Evolutionary conservation across 2,329 filamentous ascomycete genomes (phyloP), one percentile per base, ranked within the genome.

Genomic region (Fusarium sp.): DNA sequence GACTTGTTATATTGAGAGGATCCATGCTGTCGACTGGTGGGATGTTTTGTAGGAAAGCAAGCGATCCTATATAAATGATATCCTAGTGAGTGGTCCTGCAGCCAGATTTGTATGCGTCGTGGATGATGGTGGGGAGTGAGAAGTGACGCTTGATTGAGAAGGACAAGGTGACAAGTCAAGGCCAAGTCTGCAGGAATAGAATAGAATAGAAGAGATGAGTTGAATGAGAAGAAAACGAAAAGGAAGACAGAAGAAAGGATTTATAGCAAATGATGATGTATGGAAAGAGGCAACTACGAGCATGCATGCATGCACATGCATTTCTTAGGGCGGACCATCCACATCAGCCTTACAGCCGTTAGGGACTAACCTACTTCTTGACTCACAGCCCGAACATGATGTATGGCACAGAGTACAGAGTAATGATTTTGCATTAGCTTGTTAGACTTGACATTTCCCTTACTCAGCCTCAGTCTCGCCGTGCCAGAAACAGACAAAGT

Each of bases 11-110:
- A 61, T 74, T 74, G 49, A 65, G 42, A 30, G 62, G 44, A 51
- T 76, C 74, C 75, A 77, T 77, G 45, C 16, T 67, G 52, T 37
- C 41, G 9, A 42, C 53, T 42, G 45, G n/a, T n/a, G 67, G 55
- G 20, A 42, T 38, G 38, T 33, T 42, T 28, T 65, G 67, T 1
- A 47, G 49, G 12, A 64, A 54, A 8, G 61, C 15, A 12, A 65
- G 51, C 18, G 58, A 34, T n/a, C 53, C 26, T 44, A 47, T 69
- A 72, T 71, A 31, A 3, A 33, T 20, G 34, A 20, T 37, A 13
- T 30, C 23, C 10, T 36, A 5, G 31, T 20, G 8, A 20, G 37
- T 28, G 37, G 20, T 31, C 5, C 34, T 11, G 34, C 57, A 37
- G 28, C 45, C 37, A 41, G 13, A 11, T 16, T 33, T 16, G 8